Base-by-base conservation (phyloP, 2,329 filamentous ascomycete genomes). In the Fusarium marasasianum region DNA sequence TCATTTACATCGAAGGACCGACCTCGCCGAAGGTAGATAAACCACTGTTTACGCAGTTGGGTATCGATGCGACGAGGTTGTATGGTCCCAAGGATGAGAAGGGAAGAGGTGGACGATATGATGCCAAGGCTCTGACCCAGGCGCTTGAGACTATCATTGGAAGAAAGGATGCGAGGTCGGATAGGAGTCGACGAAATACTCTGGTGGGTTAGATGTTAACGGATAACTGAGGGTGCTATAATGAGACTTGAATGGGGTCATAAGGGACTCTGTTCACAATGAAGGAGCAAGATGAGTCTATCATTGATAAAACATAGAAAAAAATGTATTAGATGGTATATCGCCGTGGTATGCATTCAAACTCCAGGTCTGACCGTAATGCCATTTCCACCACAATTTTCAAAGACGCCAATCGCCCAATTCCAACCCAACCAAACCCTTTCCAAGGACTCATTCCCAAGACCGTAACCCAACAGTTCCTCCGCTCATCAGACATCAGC, bases 131-230 rank as follows among this genome's bases (percentile, higher is more conserved):
- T 0, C 82, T 98, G 71, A 86, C 87, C 8, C 92, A 94, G 80
- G 93, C 94, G 4, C 82, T 98, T 47, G 92, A 95, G 82, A 91
- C 91, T 1, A 92, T 97, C 14, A 85, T 97, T 63, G 94, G 94
- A 1, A 90, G 85, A 47, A 81, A 82, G 40, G 84, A 84, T 70
- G 76, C 74, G 9, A 74, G 80, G 0, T 66, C 80, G 51, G 81
- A 84, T 47, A 79, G 81, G 60, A 86, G 84, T 37, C 80, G 86
- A 11, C 79, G 86, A 47, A 87, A 88, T 68, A 87, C 86, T 3
- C 66, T 84, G 43, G 81, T 83, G 10, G 81, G 80, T 14, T 83
- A 73, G 66, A 29, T 17, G 17, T 12, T 44, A 8, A n/a, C 22
- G 13, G 9, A 1, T 15, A 3, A 8, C 50, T 20, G 31, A 3